Evolutionary conservation across 495 filamentous ascomycete genomes (phyloP), one percentile per base, ranked within the genome.

Genomic region (Chaetomium tenue): DNA sequence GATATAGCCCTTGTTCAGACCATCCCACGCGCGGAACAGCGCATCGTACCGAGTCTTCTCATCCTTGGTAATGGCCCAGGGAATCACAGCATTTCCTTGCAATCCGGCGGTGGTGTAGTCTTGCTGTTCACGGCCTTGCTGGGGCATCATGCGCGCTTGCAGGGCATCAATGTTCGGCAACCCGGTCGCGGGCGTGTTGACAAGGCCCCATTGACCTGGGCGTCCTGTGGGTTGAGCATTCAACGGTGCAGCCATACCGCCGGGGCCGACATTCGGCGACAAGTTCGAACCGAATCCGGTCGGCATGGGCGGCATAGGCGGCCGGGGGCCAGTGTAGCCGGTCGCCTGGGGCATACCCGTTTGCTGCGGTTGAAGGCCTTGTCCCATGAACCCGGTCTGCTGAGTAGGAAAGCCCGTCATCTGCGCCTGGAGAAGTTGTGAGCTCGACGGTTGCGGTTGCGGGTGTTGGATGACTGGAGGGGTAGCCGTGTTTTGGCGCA

Each of bases 31-130:
- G 53, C 89, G 88, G 81, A 99, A 99, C 16, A 98, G 81, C 64
- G 92, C 86, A 78, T 99, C 95, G 66, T 98, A 99, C 59, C 94
- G 89, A 62, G 91, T 93, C 81, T 99, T 99, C 76, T 99, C 95
- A 66, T 96, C 91, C 75, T 99, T 99, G 9, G 95, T 99, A 60
- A 99, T 93, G 26, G 95, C 94, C 94, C 93, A 99, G 3, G 95
- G 93, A 71, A 99, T 92, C 7, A 88, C 91, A 9, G 95, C 95
- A 79, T 95, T 98, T 55, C 95, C 95, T 37, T 89, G 88, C 28
- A 99, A 81, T 9, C 93, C 92, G 61, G 86, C 81, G 16, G 92
- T 93, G n/a, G 89, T 93, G 69, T 91, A 98, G 61, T 68, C 75
- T 7, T 91, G 91, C 66, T 91, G 88, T 76, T 97, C 95, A 7